Evolutionary conservation across 2,329 filamentous ascomycete species (phyloP).

Genomic region (Pezicula rhizophila): DNA sequence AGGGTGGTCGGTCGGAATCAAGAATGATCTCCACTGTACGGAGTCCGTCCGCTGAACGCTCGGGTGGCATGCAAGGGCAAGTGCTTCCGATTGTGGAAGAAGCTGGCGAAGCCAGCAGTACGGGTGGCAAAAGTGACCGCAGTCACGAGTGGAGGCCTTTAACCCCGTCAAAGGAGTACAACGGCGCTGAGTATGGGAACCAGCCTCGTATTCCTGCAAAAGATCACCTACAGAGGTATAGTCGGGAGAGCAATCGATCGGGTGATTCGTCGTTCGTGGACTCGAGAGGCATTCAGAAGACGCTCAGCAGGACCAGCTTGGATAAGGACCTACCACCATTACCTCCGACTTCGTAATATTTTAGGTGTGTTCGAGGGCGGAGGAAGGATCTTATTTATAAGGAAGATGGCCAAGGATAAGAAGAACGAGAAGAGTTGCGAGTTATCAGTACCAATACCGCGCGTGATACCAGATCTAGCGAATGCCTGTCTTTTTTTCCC

Average conservation of each 20-base stretch:
- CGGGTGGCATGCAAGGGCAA: slow-evolving; percentile 45
- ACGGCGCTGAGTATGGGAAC: slow-evolving; percentile 7
- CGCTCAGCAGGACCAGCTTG: slow-evolving; percentile 49
- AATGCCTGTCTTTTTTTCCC: too few relatives aligned
- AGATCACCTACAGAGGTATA: slow-evolving; percentile 10
- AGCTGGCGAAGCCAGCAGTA: slow-evolving; percentile 69
- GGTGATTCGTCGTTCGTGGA: slow-evolving; percentile 18
- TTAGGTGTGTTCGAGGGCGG: too few relatives aligned
- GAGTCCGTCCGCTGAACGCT: slow-evolving; percentile 50
- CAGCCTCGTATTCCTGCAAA: slow-evolving; percentile 9
- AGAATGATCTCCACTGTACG: slow-evolving; percentile 48
- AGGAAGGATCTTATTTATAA: too few relatives aligned
- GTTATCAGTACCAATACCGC: too few relatives aligned
- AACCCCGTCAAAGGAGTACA: slow-evolving; percentile 37
- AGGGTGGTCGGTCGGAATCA: slow-evolving; percentile 19
- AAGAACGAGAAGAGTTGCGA: too few relatives aligned
- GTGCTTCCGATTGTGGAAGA: slow-evolving; percentile 85
- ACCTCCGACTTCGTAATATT: slow-evolving; percentile 27
- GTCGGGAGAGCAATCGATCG: slow-evolving; percentile 22
- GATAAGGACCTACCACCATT: slow-evolving; percentile 56
- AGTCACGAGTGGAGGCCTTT: slow-evolving; percentile 36
- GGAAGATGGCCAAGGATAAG: too few relatives aligned
- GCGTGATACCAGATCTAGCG: too few relatives aligned
- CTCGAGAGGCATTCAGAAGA: slow-evolving; percentile 28
- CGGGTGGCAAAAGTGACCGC: slow-evolving; percentile 50